Base-by-base conservation (phyloP, 2,329 filamentous ascomycete species). In the Fusarium odoratissimum region DNA sequence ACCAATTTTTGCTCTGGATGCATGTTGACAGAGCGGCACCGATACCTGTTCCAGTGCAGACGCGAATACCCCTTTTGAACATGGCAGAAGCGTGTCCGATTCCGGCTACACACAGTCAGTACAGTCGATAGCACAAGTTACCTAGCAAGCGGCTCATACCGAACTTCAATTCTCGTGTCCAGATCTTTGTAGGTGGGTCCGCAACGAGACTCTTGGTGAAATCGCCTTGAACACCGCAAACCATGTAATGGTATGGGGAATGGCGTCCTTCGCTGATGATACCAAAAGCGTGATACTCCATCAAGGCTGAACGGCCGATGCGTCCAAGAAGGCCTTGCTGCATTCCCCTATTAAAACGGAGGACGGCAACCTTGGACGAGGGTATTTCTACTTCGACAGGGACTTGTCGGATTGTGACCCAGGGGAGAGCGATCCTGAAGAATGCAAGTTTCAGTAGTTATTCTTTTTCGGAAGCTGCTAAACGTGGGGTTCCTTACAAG, bases 221-320 rank as follows among this genome's bases (percentile, higher is more conserved):
- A 25, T 64, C 61, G 1, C 61, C 61, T 10, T 64, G 61, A 0
- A 60, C 61, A 17, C 61, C 46, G 6, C 61, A 64, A 6, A 64
- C 31, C 56, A 64, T 61, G 7, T 64, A 64, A 30, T 64, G 61
- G 1, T 45, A 61, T 5, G 56, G 37, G 0, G 56, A 35, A 5
- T 23, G 19, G 1, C 28, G 23, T 9, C 61, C 61, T 8, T 64
- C 40, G 6, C 61, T 64, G 5, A 64, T 33, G 3, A 64, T 64
- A 12, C 61, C 46, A 11, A 64, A 64, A 11, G 61, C 61, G 5
- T 64, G 61, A 17, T 52, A 64, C 13, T 64, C 61, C 40, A 52
- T 64, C 7, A 64, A 16, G 6, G 40, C 45, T 11, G 61, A 60
- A 1, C 56, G 56, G 1, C 61, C 44, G 2, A 64, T 61, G 6